phyloP scores from a whole-genome alignment of 352 stramenopile genomes.

The Stramenopiles sp. region DNA sequence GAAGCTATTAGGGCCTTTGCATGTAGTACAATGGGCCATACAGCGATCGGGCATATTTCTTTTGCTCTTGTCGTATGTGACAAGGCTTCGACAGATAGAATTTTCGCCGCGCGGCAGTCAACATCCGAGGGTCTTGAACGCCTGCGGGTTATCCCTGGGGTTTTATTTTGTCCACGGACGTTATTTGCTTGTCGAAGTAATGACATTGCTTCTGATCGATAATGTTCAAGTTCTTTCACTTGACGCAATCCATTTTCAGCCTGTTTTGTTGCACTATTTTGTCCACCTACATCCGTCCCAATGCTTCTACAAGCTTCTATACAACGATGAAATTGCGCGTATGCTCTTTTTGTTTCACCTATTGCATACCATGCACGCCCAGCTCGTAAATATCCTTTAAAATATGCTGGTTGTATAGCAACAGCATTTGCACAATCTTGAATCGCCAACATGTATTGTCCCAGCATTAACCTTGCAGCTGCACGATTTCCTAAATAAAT shows the following conservation, averaged over 20 bases:
- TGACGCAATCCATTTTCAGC: neutral
- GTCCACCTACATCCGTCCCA: slow-evolving; percentile 31
- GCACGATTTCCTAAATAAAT: slow-evolving; percentile 68
- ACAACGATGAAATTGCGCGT: slow-evolving; percentile 41
- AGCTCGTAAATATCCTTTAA: slow-evolving; percentile 62
- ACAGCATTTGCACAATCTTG: slow-evolving; percentile 65
- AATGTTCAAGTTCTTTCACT: slow-evolving; percentile 13
- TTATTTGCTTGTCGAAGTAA: too few species aligned
- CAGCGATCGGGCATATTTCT: too few species aligned
- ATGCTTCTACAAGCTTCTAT: slow-evolving; percentile 35
- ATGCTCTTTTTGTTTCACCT: slow-evolving; percentile 22
- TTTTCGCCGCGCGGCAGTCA: too few species aligned
- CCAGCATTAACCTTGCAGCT: slow-evolving; percentile 64
- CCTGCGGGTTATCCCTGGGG: too few species aligned
- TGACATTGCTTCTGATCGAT: neutral
- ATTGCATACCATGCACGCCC: neutral
- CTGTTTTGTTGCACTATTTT: slow-evolving; percentile 29
- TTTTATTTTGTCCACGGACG: too few species aligned
- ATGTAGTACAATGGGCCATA: too few species aligned
- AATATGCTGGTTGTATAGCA: slow-evolving; percentile 57
- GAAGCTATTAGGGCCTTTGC: too few species aligned
- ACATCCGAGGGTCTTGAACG: too few species aligned
- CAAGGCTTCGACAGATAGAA: too few species aligned
- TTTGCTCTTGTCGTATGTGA: too few species aligned
- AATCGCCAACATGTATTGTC: slow-evolving; percentile 60